Evolutionary conservation across 2,329 filamentous ascomycete genomes (phyloP).

Genomic region (Verticillium tricorpus): DNA sequence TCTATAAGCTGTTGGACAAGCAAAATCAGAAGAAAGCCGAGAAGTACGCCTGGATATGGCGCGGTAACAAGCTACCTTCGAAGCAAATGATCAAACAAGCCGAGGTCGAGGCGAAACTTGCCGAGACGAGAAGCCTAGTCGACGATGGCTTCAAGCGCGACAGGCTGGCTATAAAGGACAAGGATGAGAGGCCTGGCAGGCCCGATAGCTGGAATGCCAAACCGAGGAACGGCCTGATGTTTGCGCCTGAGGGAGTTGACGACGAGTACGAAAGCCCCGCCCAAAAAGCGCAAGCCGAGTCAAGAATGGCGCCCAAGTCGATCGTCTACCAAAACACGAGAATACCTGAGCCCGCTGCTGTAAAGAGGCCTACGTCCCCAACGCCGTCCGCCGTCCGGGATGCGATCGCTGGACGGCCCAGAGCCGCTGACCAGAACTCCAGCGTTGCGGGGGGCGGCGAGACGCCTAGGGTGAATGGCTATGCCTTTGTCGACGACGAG

Average conservation of each 20-base stretch:
- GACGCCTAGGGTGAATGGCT: constrained; percentile 89
- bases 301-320: constrained; percentile 69
- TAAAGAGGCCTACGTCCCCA: constrained; percentile 62
- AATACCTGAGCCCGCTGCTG: constrained; percentile 48
- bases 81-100: constrained; percentile 71
- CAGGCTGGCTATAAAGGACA: constrained; percentile 60
- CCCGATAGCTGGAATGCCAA: constrained; percentile 71
- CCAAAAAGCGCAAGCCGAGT: constrained; percentile 64
- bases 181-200: constrained; percentile 67
- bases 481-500: constrained; percentile 88
- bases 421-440: constrained; percentile 58
- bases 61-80: constrained; percentile 79
- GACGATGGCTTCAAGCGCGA: constrained; percentile 55
- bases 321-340: constrained; percentile 84
- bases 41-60: constrained; percentile 87
- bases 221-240: constrained; percentile 86
- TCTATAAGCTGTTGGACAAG: constrained; percentile 85
- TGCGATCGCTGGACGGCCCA: constrained; percentile 71
- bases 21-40: constrained; percentile 81
- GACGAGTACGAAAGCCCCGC: constrained; percentile 57
- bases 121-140: constrained; percentile 38
- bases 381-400: constrained; percentile 80
- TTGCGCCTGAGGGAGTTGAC: constrained; percentile 63
- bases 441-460: constrained; percentile 57
- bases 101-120: constrained; percentile 51